Percentiles rank a stretch among this genome's conserved stretches.
Conservation (phyloP, 495 filamentous ascomycete genomes). For the Daldinia concentrica region DNA sequence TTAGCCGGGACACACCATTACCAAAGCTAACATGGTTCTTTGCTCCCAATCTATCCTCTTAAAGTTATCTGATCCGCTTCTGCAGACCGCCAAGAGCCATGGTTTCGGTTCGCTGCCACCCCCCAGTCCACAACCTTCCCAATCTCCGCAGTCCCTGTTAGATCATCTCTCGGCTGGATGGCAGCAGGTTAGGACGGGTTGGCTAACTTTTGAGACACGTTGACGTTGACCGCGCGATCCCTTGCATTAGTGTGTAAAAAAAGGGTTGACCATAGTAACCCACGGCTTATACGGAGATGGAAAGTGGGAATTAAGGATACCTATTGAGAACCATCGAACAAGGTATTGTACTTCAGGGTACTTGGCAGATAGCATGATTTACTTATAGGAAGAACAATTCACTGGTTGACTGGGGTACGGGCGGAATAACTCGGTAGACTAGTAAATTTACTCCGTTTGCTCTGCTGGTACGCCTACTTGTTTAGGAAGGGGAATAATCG, state of each 20-base stretch:
- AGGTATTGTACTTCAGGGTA: not conserved
- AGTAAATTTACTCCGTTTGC: constrained; percentile 2
- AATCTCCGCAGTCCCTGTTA: constrained; percentile 13
- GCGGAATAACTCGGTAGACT: constrained; percentile 23
- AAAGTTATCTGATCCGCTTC: constrained; percentile 63
- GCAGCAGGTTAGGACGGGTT: not conserved
- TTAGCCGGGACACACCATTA: constrained; percentile 16
- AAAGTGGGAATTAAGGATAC: constrained; percentile 27
- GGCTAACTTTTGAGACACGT: constrained; percentile 18
- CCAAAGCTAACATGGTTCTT: not conserved
- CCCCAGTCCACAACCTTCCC: constrained; percentile 33
- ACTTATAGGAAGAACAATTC: not conserved
- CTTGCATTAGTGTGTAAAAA: constrained; percentile 36
- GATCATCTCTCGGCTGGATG: not conserved
- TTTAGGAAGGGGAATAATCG: not conserved
- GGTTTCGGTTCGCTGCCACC: constrained; percentile 15
- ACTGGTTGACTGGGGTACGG: not conserved
- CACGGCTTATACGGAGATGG: constrained; percentile 18
- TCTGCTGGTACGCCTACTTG: not conserved
- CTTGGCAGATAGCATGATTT: not conserved
- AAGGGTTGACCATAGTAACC: constrained; percentile 13
- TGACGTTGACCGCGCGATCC: constrained; percentile 21
- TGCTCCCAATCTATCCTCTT: constrained; percentile 41
- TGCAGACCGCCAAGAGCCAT: constrained; percentile 41
- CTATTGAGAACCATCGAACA: not conserved